phyloP scores from a whole-genome alignment of 2,329 filamentous ascomycete species.

The Aureobasidium uvarum region DNA sequence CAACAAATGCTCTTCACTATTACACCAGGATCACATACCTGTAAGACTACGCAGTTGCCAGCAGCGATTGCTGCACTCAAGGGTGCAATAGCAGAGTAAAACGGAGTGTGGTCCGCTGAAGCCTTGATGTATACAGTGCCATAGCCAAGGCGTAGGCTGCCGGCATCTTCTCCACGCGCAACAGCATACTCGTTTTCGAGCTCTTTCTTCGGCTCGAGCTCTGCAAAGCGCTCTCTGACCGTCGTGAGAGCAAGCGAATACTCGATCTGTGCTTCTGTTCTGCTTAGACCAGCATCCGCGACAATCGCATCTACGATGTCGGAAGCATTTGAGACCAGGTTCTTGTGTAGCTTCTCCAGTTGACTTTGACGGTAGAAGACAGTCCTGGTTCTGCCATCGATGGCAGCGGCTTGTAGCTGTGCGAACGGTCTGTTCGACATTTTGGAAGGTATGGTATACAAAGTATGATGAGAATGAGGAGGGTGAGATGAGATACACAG shows the following conservation, averaged over 20 bases:
- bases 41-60: conserved; percentile 53
- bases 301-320: conserved; percentile 44
- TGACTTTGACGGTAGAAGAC: conserved; percentile 50
- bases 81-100: conserved; percentile 49
- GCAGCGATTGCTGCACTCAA: conserved; percentile 51
- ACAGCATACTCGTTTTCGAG: conserved; percentile 47
- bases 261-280: conserved; percentile 45
- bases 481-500: background rate
- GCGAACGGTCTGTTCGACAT: conserved; percentile 34
- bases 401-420: conserved; percentile 44
- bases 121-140: conserved; percentile 53
- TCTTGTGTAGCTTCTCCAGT: conserved; percentile 46
- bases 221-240: conserved; percentile 43
- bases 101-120: conserved; percentile 45
- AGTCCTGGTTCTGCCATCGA: conserved; percentile 48
- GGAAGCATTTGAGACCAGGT: conserved; percentile 39
- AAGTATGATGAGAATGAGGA: background rate
- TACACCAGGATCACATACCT: conserved; percentile 40
- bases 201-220: conserved; percentile 42
- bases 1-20: background rate
- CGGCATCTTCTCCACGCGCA: conserved; percentile 43
- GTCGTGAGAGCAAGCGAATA: conserved; percentile 43
- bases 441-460: background rate
- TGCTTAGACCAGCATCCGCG: conserved; percentile 41
- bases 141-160: conserved; percentile 37